Evolutionary conservation across 1,284 basidiomycete species (phyloP).

Genomic region (Trichosporon sp.): DNA sequence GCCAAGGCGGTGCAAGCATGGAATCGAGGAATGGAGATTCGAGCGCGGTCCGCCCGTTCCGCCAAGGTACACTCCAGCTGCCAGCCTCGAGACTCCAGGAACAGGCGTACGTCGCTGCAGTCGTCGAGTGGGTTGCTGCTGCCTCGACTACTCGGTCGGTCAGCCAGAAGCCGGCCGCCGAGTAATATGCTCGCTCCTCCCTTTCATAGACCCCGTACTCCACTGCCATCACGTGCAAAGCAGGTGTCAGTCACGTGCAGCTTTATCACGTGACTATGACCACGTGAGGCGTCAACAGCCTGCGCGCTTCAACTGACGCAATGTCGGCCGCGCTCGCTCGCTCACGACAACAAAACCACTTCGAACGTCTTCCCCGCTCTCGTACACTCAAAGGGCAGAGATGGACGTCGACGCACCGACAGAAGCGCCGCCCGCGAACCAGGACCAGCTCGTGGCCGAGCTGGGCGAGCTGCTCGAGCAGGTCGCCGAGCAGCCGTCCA

Average conservation of each 20-base stretch:
- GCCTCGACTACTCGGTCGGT: background rate
- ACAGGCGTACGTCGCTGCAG: background rate
- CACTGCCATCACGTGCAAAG: no score
- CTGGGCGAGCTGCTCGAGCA: conserved; percentile 28
- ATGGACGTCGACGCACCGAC: background rate
- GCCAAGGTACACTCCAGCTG: background rate
- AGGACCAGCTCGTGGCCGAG: conserved; percentile 20
- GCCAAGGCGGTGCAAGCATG: background rate
- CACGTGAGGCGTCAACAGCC: background rate
- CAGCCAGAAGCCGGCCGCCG: background rate
- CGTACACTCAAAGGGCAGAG: background rate
- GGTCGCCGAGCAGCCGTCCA: conserved; percentile 29
- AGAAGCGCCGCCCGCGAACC: background rate
- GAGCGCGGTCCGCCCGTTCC: background rate
- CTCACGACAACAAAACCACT: background rate
- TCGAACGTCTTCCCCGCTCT: background rate
- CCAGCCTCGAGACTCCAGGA: background rate
- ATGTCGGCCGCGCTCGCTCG: background rate
- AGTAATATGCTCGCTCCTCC: no score
- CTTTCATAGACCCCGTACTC: no score
- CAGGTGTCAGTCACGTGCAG: background rate
- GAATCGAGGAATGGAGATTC: background rate
- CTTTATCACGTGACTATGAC: background rate
- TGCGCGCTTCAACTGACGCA: background rate
- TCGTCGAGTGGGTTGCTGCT: background rate